Evolutionary conservation across 805 yeast species (phyloP), one percentile per base, ranked within the genome.

Genomic region (Lipomyces sp.): DNA sequence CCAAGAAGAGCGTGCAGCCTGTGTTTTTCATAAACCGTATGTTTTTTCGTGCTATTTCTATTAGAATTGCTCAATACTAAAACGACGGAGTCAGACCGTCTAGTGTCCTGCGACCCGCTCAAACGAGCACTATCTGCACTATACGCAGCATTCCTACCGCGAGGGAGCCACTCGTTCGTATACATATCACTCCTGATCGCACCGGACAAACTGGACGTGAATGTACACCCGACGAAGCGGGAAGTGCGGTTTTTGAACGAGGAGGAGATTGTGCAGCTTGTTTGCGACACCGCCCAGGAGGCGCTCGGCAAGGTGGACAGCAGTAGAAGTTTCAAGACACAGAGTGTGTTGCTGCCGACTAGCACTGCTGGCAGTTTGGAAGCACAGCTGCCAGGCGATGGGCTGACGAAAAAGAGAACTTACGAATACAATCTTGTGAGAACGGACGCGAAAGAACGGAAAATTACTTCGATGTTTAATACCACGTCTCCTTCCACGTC

Each of bases 191-290:
- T 93, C n/a, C 70, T 71, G 18, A 79, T 93, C 2, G 71, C 74
- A 21, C 86, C 96, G 0, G 69, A 68, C 31, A 82, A 83, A 53
- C 74, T 93, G 6, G 98, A 93, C 65, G 98, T 93, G 14, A 93
- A 93, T 64, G 83, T 93, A 13, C 98, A 93, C 64, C 98, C 98
- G 0, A 91, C 98, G 0, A 93, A 93, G 61, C 76, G 91, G 51
- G 97, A 91, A 61, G 97, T 93, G 2, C 67, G 95, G 38, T 89
- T 93, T 64, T 69, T 93, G 32, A 68, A 81, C 65, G 97, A 93
- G 61, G 93, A 84, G 39, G 97, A 90, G 63, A 88, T 93, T 19
- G 77, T 86, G 10, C 88, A 82, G 35, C 60, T 63, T 32, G 73
- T 90, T 1, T 73, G 83, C 29, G 65, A 67, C 0, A 60, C 66